Base-by-base conservation (phyloP, 768 basidiomycete species). In the Mycena haematopus region DNA sequence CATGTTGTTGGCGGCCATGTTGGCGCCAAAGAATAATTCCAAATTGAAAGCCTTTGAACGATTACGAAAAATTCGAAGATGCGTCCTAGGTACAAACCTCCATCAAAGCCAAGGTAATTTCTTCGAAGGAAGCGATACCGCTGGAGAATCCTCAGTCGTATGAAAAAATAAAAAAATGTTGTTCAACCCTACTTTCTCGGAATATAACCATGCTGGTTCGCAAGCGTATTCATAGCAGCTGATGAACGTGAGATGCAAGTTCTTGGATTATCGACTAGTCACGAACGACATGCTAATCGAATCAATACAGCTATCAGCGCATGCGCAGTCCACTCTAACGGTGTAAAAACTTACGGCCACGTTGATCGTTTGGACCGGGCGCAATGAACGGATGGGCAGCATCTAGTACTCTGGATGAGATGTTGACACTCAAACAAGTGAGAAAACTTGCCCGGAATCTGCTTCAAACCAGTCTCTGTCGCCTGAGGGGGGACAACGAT, bases 161-260 rank as follows among this genome's bases (percentile, higher is more conserved):
- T 42, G 3, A 11, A 17, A 2, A 53, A 14, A 31, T 19, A 22
- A 7, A 9, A n/a, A 17, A 29, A 25, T 36, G 11, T 1, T 42
- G 24, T 35, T 15, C 1, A 15, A 27, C 3, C 55, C 3, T 35
- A 66, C 65, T 63, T 66, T 58, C 60, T 53, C 5, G 66, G 55
- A 42, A 67, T 67, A 49, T 58, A 59, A 1, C 63, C 63, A 6
- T 64, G n/a, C n/a, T n/a, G 63, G 24, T 64, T 64, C 24, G 63
- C 63, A 21, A 64, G 63, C 6, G 66, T 67, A 60, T 67, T 67
- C 66, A 67, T 63, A 33, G 65, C 62, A 31, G 66, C 62, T 67
- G 36, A 22, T 38, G 22, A 11, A 3, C 15, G 45, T 58, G 29
- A 59, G 40, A 50, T 42, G 19, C 40, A 42, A 42, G 17, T 19